Conservation (phyloP, 176 grass and related monocot species). For the Tuctoria greenei region DNA sequence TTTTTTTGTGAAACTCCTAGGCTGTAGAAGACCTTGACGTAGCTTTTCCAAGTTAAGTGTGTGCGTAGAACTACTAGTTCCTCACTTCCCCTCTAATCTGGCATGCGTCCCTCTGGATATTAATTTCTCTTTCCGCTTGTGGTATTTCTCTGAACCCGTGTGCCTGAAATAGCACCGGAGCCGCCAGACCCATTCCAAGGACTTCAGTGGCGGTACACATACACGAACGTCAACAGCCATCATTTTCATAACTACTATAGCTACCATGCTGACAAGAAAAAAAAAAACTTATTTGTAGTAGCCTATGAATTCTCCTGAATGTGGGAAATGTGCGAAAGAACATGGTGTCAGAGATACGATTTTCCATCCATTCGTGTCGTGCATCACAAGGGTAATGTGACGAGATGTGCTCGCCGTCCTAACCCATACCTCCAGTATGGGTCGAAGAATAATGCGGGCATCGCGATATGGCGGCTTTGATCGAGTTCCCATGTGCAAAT, state of each 20-base stretch:
- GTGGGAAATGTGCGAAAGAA: conserved; percentile 23
- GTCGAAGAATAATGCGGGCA: too few relatives aligned
- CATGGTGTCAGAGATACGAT: neutral
- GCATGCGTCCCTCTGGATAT: too few relatives aligned
- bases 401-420: neutral
- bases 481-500: conserved; percentile 24
- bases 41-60: neutral
- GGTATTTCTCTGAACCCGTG: neutral
- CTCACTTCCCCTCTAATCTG: too few relatives aligned
- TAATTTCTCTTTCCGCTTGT: too few relatives aligned
- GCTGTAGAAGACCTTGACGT: neutral
- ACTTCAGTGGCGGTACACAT: neutral
- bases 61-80: too few relatives aligned
- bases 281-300: too few relatives aligned
- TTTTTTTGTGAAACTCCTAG: too few relatives aligned
- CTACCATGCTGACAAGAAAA: neutral
- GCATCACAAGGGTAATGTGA: neutral
- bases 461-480: neutral
- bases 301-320: neutral
- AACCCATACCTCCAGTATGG: neutral
- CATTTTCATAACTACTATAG: neutral
- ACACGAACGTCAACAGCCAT: neutral
- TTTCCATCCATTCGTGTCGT: neutral
- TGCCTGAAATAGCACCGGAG: neutral
- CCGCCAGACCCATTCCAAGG: neutral